Base-by-base conservation (phyloP, 371 early-diverging fungal species). In the Phascolomyces articulosus region DNA sequence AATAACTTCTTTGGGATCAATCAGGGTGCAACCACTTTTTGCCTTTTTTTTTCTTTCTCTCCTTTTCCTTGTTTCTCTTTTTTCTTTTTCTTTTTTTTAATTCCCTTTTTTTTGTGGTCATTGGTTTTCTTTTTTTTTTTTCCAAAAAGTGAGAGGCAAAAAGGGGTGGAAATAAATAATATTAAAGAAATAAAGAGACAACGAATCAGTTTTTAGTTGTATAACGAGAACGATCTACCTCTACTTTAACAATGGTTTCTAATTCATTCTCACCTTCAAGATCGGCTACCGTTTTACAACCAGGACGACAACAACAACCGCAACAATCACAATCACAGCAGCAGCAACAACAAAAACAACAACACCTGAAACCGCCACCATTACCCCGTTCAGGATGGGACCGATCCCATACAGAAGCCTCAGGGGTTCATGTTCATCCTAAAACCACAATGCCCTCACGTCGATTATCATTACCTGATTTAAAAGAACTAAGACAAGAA, bases 391-490 rank as follows among this genome's bases (percentile, higher is more conserved):
- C 16, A 44, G 3, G 16, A 63, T 34, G 40, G 34, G 27, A 56
- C 6, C 58, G 38, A 58, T 58, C 31, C 58, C 40, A 57, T 40
- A 9, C 58, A 29, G 55, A 40, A n/a, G 29, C 41, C 55, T 29
- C 56, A 24, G 49, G 55, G 41, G 29, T 60, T n/a, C 53, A 24
- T 38, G 34, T 11, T 15, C 53, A 34, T 38, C 4, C 29, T 44
- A 44, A 44, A 44, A 44, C n/a, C 27, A 64, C 29, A 11, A 23
- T 64, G 21, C 65, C 58, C 16, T 47, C 65, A 21, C 64, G 74
- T 56, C 63, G 79, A 9, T 26, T 75, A 2, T 78, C 79, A 10
- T 64, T 73, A 16, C 79, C 79, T 23, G 74, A 78, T 65, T 64
- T 78, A 41, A 38, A 28, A 31, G 66, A 71, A 40, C 40, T 78